Conservation (phyloP, 495 filamentous ascomycete species). For the Bombardia bombarda region DNA sequence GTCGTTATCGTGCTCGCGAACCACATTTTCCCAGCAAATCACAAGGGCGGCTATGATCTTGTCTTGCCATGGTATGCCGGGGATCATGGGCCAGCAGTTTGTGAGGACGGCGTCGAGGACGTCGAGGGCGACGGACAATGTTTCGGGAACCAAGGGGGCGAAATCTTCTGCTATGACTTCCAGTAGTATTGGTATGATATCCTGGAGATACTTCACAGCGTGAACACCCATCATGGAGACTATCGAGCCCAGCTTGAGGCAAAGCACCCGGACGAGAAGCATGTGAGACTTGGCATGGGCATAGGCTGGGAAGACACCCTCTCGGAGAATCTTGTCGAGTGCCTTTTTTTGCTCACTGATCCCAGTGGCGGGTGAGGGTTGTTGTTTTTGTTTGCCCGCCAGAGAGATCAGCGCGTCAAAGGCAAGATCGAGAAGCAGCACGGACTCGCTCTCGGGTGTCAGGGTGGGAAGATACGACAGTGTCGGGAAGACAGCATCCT, state of each 20-base stretch:
- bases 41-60: constrained; percentile 59
- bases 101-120: constrained; percentile 53
- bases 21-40: constrained; percentile 58
- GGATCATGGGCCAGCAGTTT: constrained; percentile 67
- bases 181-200: constrained; percentile 60
- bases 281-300: constrained; percentile 44
- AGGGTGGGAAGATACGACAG: constrained; percentile 69
- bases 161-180: constrained; percentile 64
- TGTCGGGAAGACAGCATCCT: constrained; percentile 66
- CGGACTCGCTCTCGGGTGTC: constrained; percentile 63
- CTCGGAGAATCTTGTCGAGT: constrained; percentile 47
- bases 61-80: constrained; percentile 45
- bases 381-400: constrained; percentile 39
- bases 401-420: constrained; percentile 61
- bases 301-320: constrained; percentile 48
- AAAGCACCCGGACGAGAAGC: constrained; percentile 46
- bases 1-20: constrained; percentile 33
- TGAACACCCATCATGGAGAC: constrained; percentile 57
- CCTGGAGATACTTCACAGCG: constrained; percentile 66
- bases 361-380: constrained; percentile 2
- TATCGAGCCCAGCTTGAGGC: constrained; percentile 45
- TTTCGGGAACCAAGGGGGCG: constrained; percentile 44
- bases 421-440: constrained; percentile 55
- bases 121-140: constrained; percentile 46
- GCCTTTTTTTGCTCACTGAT: constrained; percentile 9